phyloP scores from a whole-genome alignment of 2,329 filamentous ascomycete genomes.

The Chlorencoelia australis region DNA sequence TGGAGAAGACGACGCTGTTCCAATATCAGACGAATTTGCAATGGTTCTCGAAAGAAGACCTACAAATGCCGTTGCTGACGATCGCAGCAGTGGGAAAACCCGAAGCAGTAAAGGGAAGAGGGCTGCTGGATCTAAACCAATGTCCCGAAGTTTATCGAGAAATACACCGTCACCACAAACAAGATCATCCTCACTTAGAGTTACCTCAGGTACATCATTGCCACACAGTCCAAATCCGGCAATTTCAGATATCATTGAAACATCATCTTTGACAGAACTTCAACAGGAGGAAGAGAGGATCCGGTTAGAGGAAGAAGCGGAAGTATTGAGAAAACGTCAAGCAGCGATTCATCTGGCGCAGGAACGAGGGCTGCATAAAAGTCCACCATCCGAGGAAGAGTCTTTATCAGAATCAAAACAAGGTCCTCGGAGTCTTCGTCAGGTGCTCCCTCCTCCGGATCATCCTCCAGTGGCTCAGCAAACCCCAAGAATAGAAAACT shows the following conservation, averaged over 20 bases:
- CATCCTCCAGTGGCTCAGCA: too few species aligned
- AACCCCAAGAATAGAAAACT: too few species aligned
- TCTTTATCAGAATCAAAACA: conserved; percentile 15
- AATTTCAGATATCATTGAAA: conserved; percentile 30
- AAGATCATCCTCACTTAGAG: conserved; percentile 13
- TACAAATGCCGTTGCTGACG: conserved; percentile 49
- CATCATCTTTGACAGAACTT: conserved; percentile 41
- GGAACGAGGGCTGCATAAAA: conserved; percentile 38
- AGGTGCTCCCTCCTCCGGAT: conserved; percentile 4
- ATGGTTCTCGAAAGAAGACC: conserved; percentile 66
- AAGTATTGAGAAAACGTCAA: conserved; percentile 41
- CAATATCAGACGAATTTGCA: conserved; percentile 85
- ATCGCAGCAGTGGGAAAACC: conserved; percentile 58
- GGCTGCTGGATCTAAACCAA: conserved; percentile 34
- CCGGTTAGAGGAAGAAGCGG: conserved; percentile 39
- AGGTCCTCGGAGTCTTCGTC: conserved; percentile 7
- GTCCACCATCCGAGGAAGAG: conserved; percentile 27
- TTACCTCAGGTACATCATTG: conserved; percentile 20
- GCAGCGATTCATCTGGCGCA: conserved; percentile 42
- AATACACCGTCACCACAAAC: conserved; percentile 26
- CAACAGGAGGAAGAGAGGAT: conserved; percentile 41
- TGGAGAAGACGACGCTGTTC: conserved; percentile 78
- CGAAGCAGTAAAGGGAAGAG: conserved; percentile 50
- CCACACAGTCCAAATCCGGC: conserved; percentile 26
- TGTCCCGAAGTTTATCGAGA: conserved; percentile 47